A percentile compares a stretch with the other conserved stretches of the same genome.
phyloP scores from a whole-genome alignment of 1,284 basidiomycete species.

The Ganoderma boninense region DNA sequence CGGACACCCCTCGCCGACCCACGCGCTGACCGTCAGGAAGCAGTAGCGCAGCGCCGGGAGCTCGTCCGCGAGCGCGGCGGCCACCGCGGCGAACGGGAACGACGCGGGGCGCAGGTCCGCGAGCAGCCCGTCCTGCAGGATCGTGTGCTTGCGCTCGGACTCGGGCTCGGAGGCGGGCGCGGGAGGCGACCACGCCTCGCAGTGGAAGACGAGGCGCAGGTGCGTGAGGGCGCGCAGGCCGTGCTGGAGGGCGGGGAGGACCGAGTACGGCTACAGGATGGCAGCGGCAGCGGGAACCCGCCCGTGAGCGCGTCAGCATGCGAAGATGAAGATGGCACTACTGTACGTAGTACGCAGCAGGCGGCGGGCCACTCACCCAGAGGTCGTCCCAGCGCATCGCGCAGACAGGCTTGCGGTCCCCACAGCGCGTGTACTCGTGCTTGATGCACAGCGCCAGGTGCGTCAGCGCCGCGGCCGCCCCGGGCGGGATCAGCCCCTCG shows the following conservation, averaged over 20 bases:
- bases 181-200: background rate
- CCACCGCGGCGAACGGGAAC: background rate
- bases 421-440: background rate
- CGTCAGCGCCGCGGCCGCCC: background rate
- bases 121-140: background rate
- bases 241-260: background rate
- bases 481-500: background rate
- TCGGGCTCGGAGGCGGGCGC: no score
- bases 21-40: background rate
- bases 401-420: background rate
- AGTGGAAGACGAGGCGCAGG: background rate
- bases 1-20: background rate
- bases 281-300: no score
- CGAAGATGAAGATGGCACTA: no score
- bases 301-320: no score
- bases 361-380: conserved; percentile 3
- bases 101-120: background rate
- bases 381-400: background rate
- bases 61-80: background rate
- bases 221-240: background rate
- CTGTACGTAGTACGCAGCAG: no score
- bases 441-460: background rate
- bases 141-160: no score
- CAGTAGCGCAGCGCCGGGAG: background rate
- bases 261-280: background rate